These are phyloP conservation scores for Schizochytrium sp. DNA, from an alignment of 108 stramenopile species.

Conservation along the genomic window DNA sequence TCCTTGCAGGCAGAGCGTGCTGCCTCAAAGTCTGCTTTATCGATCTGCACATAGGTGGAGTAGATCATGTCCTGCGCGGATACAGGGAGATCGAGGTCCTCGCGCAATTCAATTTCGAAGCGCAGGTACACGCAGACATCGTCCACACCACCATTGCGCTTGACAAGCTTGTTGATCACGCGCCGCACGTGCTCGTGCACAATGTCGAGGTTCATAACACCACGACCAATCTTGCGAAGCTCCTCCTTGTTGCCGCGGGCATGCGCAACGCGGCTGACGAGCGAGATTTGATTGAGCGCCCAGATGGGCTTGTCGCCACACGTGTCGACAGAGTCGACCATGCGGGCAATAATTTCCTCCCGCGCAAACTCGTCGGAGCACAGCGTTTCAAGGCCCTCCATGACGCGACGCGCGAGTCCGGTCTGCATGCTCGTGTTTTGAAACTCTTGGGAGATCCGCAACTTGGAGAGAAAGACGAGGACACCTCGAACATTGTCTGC, in stretches of 20 bases:
- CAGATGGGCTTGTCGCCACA: constrained; percentile 14
- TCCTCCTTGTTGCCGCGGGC: background rate
- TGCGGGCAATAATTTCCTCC: background rate
- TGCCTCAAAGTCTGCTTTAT: background rate
- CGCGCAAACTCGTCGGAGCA: background rate
- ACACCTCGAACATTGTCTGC: background rate
- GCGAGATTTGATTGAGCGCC: background rate
- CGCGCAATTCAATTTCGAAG: background rate
- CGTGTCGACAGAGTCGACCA: background rate
- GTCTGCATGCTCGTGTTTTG: background rate
- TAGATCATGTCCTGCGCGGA: constrained; percentile 1
- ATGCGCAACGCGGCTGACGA: background rate
- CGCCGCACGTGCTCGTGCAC: background rate
- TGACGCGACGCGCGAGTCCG: background rate
- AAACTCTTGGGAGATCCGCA: background rate
- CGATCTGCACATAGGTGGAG: background rate
- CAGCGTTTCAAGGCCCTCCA: background rate
- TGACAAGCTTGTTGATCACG: background rate
- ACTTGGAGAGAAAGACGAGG: background rate
- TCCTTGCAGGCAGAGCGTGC: background rate
- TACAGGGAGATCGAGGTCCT: background rate
- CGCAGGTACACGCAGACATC: constrained; percentile 10
- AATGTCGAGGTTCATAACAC: background rate
- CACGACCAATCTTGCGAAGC: background rate
- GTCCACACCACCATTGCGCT: background rate